A percentile compares a stretch with the other conserved stretches of the same genome.
These are phyloP conservation scores for Xylaria arbuscula DNA, from an alignment of 2,329 filamentous ascomycete species.

Conservation along the genomic window DNA sequence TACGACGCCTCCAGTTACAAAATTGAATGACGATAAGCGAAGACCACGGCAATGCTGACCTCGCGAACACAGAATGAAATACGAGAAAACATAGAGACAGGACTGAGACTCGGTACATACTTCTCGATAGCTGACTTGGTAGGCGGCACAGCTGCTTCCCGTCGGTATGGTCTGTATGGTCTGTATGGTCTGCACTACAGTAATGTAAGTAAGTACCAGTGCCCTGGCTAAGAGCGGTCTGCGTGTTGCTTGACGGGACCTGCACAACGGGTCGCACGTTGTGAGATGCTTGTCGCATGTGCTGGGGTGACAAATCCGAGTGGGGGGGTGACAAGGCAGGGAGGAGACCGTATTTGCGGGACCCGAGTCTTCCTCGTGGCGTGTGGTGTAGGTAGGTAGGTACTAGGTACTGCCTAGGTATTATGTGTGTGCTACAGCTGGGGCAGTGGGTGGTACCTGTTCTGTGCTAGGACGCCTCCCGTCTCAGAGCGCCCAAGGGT, in stretches of 20 bases:
- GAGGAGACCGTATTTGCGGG: conserved; percentile 24
- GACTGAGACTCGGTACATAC: conserved; percentile 25
- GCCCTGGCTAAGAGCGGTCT: conserved; percentile 29
- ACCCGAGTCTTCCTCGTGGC: conserved; percentile 44
- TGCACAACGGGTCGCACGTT: conserved; percentile 35
- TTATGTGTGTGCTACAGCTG: conserved; percentile 17
- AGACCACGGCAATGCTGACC: conserved; percentile 1
- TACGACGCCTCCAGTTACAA: conserved; percentile 13
- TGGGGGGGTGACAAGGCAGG: conserved; percentile 27
- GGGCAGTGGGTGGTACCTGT: conserved; percentile 41
- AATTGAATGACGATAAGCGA: not conserved
- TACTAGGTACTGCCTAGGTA: not conserved
- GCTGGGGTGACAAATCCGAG: conserved; percentile 39
- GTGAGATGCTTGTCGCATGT: conserved; percentile 34
- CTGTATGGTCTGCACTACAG: not conserved
- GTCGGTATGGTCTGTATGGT: conserved; percentile 1
- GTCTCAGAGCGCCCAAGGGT: conserved; percentile 2
- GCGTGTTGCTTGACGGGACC: conserved; percentile 28
- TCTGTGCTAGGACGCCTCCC: conserved; percentile 36
- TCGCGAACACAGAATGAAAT: not conserved
- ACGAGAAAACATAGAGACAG: conserved; percentile 8
- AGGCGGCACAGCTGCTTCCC: conserved; percentile 10
- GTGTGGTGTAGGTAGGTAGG: not conserved
- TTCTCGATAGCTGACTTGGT: not conserved
- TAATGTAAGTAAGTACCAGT: not conserved